A percentile compares a stretch with the other conserved stretches of the same genome.
Evolutionary conservation across 2,329 filamentous ascomycete species (phyloP).

Genomic region (Colletotrichum trifolii): DNA sequence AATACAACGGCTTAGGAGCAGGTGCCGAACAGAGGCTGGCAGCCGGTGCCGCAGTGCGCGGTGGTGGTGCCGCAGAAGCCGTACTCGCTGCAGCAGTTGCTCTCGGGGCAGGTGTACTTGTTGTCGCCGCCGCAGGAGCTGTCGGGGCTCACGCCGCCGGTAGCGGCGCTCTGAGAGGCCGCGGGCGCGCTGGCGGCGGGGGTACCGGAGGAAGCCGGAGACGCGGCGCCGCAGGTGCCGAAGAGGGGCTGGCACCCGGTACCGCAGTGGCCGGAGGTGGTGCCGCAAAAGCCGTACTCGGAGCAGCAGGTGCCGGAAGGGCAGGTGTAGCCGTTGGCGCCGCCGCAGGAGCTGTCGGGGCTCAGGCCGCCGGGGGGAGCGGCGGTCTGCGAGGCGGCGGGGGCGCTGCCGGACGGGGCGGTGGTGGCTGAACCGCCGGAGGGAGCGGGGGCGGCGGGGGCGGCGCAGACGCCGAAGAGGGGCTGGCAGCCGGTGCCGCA

Average conservation of each 20-base stretch:
- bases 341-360: constrained; percentile 30
- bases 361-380: constrained; percentile 15
- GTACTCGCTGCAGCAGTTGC: constrained; percentile 38
- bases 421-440: constrained; percentile 8
- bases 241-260: constrained; percentile 31
- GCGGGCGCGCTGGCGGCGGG: constrained; percentile 22
- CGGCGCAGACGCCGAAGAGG: constrained; percentile 37
- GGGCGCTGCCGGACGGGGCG: constrained; percentile 4
- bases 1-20: constrained; percentile 12
- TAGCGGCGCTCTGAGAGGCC: constrained; percentile 12
- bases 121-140: constrained; percentile 29
- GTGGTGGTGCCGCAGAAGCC: constrained; percentile 38
- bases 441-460: constrained; percentile 22
- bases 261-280: constrained; percentile 36
- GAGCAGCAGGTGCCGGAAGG: constrained; percentile 36
- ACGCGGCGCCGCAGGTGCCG: constrained; percentile 17
- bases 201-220: not conserved
- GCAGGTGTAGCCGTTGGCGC: constrained; percentile 28
- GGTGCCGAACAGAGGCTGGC: constrained; percentile 32
- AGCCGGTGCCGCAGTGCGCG: constrained; percentile 38
- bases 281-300: constrained; percentile 38
- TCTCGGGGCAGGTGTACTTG: constrained; percentile 19
- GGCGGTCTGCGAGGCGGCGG: constrained; percentile 8
- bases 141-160: constrained; percentile 32
- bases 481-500: constrained; percentile 38